Percentiles rank a stretch among this genome's conserved stretches.
These are phyloP conservation scores for Lentithecium fluviatile DNA, from an alignment of 495 filamentous ascomycete genomes.

Conservation along the genomic window DNA sequence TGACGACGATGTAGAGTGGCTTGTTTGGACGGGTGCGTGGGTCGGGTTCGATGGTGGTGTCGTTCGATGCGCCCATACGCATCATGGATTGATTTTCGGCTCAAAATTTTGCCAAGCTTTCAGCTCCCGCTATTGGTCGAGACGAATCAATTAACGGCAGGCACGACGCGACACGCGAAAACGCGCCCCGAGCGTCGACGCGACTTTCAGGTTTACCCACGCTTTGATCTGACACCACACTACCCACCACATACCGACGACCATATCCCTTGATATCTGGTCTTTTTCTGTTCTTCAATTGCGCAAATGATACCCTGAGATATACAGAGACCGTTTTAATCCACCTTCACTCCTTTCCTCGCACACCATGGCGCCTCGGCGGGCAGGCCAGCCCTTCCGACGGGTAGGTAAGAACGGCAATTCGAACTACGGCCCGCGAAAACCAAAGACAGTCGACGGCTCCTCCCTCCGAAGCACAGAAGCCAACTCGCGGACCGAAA, in stretches of 20 bases:
- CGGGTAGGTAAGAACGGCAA: constrained; percentile 40
- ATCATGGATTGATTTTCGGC: constrained; percentile 21
- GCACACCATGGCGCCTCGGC: constrained; percentile 57
- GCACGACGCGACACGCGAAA: neutral
- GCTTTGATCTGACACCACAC: neutral
- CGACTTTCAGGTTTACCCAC: constrained; percentile 4
- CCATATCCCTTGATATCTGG: constrained; percentile 1
- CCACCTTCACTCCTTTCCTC: constrained; percentile 18
- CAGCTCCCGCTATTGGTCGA: neutral
- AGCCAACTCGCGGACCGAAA: constrained; percentile 81
- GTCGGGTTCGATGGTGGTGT: too few species aligned
- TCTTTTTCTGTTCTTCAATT: constrained; percentile 7
- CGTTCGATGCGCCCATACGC: neutral
- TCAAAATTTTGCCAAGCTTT: neutral
- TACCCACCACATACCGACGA: neutral
- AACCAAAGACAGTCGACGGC: constrained; percentile 74
- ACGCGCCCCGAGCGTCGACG: constrained; percentile 3
- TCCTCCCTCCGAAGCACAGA: constrained; percentile 71
- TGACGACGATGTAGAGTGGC: too few species aligned
- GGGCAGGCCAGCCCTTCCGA: constrained; percentile 44
- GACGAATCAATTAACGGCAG: constrained; percentile 5
- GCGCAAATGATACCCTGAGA: constrained; percentile 18
- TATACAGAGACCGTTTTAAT: constrained; percentile 6
- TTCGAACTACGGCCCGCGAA: constrained; percentile 52
- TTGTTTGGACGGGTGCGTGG: too few species aligned